A percentile compares a stretch with the other conserved stretches of the same genome.
These are phyloP conservation scores for Pseudogymnoascus sp. DNA, from an alignment of 2,329 filamentous ascomycete species.

Conservation along the genomic window DNA sequence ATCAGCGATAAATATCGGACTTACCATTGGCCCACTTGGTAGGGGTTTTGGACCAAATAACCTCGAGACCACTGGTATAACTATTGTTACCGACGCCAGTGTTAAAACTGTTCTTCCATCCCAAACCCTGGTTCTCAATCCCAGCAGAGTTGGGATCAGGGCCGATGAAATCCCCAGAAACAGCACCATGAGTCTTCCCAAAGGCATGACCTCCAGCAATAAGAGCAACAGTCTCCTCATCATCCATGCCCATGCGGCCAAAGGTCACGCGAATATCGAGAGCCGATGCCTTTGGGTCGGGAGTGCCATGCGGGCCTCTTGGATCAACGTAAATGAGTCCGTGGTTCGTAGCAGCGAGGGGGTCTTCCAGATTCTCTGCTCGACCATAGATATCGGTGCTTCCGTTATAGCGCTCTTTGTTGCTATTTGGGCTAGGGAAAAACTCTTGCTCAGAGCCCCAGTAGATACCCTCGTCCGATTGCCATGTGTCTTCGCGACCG, in stretches of 20 bases:
- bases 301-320: slow-evolving; percentile 48
- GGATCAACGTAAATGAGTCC: slow-evolving; percentile 56
- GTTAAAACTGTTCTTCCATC: slow-evolving; percentile 44
- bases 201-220: slow-evolving; percentile 53
- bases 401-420: slow-evolving; percentile 43
- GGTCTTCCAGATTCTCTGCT: slow-evolving; percentile 33
- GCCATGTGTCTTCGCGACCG: slow-evolving; percentile 48
- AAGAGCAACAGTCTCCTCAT: slow-evolving; percentile 52
- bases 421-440: slow-evolving; percentile 38
- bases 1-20: neutral
- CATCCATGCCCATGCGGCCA: slow-evolving; percentile 54
- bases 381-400: slow-evolving; percentile 27
- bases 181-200: slow-evolving; percentile 53
- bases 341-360: slow-evolving; percentile 48
- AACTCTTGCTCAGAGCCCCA: slow-evolving; percentile 52
- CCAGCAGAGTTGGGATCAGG: slow-evolving; percentile 42
- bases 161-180: slow-evolving; percentile 40
- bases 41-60: slow-evolving; percentile 49
- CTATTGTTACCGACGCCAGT: slow-evolving; percentile 45
- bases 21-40: slow-evolving; percentile 45
- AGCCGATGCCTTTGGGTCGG: slow-evolving; percentile 45
- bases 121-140: slow-evolving; percentile 43
- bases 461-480: slow-evolving; percentile 52
- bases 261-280: slow-evolving; percentile 51
- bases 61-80: slow-evolving; percentile 49